A percentile compares a stretch with the other conserved stretches of the same genome.
Conservation (phyloP, 2,329 filamentous ascomycete genomes). For the Fusarium anthophilum region DNA sequence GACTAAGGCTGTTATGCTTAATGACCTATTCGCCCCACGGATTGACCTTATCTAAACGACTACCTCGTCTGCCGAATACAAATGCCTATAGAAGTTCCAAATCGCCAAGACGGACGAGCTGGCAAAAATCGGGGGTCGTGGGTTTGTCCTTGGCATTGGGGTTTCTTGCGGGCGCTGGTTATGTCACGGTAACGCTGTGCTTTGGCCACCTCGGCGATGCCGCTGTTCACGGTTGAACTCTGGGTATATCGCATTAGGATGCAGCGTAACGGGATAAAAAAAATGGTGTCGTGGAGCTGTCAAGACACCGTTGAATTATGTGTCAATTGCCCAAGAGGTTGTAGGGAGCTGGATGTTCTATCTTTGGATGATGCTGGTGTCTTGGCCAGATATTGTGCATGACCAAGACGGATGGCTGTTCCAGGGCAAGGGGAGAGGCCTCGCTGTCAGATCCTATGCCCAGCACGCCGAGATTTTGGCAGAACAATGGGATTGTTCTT, state of each 20-base stretch:
- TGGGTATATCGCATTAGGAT: not conserved
- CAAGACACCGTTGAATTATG: not conserved
- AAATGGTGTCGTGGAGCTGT: not conserved
- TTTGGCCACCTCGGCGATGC: not conserved
- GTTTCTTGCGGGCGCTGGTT: constrained; percentile 14
- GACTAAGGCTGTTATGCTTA: not conserved
- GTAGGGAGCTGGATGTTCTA: not conserved
- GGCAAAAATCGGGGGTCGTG: not conserved
- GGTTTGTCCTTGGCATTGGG: not conserved
- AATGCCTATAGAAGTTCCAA: not conserved
- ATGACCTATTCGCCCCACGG: not conserved
- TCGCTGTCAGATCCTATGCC: not conserved
- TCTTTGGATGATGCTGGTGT: not conserved
- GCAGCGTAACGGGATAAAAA: too few relatives aligned
- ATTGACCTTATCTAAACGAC: constrained; percentile 1
- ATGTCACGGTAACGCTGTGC: not conserved
- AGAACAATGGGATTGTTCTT: not conserved
- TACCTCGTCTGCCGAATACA: not conserved
- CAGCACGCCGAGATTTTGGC: not conserved
- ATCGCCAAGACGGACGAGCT: not conserved
- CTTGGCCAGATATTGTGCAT: constrained; percentile 4
- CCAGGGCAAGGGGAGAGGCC: not conserved
- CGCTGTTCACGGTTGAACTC: not conserved
- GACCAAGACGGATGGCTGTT: not conserved
- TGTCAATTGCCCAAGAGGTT: not conserved